These are phyloP conservation scores for Vaccinium corymbosum DNA, from an alignment of 148 eudicot genomes.

Conservation along the genomic window DNA sequence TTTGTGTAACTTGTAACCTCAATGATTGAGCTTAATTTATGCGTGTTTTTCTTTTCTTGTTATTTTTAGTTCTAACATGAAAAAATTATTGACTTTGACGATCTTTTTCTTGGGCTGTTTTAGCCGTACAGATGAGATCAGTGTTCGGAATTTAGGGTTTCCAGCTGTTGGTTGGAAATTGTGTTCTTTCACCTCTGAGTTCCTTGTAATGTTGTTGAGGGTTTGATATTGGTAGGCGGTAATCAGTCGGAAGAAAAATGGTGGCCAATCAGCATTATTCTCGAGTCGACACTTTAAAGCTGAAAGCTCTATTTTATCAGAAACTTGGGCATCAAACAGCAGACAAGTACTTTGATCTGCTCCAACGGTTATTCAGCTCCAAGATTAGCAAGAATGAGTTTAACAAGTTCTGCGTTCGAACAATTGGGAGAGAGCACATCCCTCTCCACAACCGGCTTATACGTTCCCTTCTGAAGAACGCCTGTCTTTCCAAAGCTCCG, in stretches of 20 bases:
- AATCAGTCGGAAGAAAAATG: constrained; percentile 26
- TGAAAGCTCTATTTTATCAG: constrained; percentile 38
- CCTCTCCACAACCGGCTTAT: constrained; percentile 45
- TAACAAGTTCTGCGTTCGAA: constrained; percentile 33
- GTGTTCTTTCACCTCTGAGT: background rate
- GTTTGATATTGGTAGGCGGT: constrained; percentile 3
- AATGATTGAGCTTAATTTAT: constrained; percentile 5
- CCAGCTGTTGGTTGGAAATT: background rate
- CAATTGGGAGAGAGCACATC: constrained; percentile 43
- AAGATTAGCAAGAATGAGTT: constrained; percentile 41
- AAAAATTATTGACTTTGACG: background rate
- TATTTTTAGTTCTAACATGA: background rate
- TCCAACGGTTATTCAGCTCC: constrained; percentile 29
- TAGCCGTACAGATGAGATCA: background rate
- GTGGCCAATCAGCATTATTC: constrained; percentile 22
- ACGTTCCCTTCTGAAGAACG: constrained; percentile 39
- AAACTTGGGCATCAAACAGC: constrained; percentile 49
- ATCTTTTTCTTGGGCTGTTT: background rate
- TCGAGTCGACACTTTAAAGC: constrained; percentile 34
- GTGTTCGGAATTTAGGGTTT: constrained; percentile 1
- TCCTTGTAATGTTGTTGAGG: constrained; percentile 1
- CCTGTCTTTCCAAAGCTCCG: constrained; percentile 31
- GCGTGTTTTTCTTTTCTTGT: constrained; percentile 1
- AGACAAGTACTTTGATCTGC: constrained; percentile 39
- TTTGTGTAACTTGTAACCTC: background rate